Percentiles rank a stretch among this genome's conserved stretches.
These are phyloP conservation scores for Amanita pseudoporphyria DNA, from an alignment of 768 basidiomycete genomes.

Conservation along the genomic window DNA sequence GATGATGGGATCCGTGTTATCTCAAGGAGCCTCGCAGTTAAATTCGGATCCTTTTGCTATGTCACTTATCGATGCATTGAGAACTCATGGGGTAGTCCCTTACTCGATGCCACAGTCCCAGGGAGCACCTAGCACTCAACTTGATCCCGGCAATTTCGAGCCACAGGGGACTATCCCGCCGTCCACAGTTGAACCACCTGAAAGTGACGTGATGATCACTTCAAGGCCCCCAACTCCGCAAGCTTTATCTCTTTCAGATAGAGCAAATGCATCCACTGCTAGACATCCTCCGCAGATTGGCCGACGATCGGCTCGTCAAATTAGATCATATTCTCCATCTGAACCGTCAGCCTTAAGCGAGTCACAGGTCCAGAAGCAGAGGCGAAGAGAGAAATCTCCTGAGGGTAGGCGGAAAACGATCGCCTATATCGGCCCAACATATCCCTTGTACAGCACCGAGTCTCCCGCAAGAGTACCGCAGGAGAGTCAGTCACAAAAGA, in stretches of 20 bases:
- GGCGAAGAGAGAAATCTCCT: slow-evolving; percentile 7
- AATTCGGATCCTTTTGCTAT: slow-evolving; percentile 5
- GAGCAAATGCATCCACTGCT: background rate
- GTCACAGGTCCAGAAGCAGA: slow-evolving; percentile 5
- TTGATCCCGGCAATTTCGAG: background rate
- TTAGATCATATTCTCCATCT: background rate
- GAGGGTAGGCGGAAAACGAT: slow-evolving; percentile 1
- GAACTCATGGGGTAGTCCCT: slow-evolving; percentile 6
- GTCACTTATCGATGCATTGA: slow-evolving; percentile 10
- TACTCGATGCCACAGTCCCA: background rate
- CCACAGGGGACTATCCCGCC: background rate
- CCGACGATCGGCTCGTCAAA: background rate
- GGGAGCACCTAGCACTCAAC: background rate
- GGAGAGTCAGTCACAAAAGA: slow-evolving; percentile 14
- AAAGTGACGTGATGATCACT: background rate
- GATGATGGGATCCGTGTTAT: background rate
- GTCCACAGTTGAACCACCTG: background rate
- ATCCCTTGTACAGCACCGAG: background rate
- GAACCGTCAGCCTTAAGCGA: slow-evolving; percentile 8
- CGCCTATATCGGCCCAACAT: background rate
- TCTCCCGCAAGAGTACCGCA: background rate
- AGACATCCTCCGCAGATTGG: background rate
- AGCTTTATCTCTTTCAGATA: background rate
- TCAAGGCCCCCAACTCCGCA: background rate
- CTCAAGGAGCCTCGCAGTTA: background rate